Base-by-base conservation (phyloP, 768 basidiomycete species). In the Kwoniella sp. region DNA sequence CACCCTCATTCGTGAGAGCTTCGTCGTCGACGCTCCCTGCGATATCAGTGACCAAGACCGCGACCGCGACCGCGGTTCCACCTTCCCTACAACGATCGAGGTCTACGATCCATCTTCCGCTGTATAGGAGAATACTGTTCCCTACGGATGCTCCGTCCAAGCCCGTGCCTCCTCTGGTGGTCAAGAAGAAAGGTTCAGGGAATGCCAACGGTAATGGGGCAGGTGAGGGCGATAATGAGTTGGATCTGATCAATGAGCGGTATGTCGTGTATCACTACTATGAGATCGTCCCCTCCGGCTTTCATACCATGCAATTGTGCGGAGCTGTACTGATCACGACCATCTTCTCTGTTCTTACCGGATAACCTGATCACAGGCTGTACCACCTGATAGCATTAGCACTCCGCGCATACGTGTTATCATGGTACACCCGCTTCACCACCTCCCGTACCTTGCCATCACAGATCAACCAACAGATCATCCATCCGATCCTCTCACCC, bases 381-480 rank as follows among this genome's bases (percentile, higher is more conserved):
- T 63, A 76, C 51, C 62, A 74, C 64, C 63, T 77, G 26, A 65
- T 77, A 5, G 73, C 75, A 5, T 57, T 77, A 11, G 52, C 62
- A 26, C 59, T 77, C 41, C 66, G 75, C 9, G 71, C 69, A 30
- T 77, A 73, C 60, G 58, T 77, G 30, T 55, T 68, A 28, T 70
- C 67, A 38, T 80, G 79, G 79, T 76, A 77, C 47, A 58, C 68
- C 23, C 59, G 67, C 2, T 67, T 80, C 61, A 68, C 72, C 1
- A 34, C 65, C 48, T 75, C 78, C 25, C 68, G 70, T 22, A 56
- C 72, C 12, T 64, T 80, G 51, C 60, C 76, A 20, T 72, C 73
- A 0, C 58, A 53, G 2, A 63, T 79, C 48, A 47, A 68, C n/a
- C 25, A 52, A 11, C 25, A 25, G 22, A 63, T 74, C 20, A 63